phyloP scores from a whole-genome alignment of 345 rosid genomes.

The Bruguiera gymnorhiza region DNA sequence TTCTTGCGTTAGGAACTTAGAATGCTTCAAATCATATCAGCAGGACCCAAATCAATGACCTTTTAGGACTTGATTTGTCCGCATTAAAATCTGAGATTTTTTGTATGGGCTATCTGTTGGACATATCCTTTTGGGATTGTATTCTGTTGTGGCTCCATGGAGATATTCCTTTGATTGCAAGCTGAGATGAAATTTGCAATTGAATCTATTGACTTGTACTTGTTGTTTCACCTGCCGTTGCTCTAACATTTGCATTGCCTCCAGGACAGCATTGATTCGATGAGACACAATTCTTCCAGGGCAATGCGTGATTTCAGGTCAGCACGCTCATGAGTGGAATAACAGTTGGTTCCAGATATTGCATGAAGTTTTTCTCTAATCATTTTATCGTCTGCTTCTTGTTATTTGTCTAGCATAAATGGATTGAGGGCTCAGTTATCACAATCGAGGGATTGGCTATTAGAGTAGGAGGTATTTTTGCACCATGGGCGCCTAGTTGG shows the following conservation, averaged over 20 bases:
- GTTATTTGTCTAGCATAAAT: slow-evolving; percentile 13
- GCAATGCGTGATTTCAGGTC: neutral
- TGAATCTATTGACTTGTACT: neutral
- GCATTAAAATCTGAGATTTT: slow-evolving; percentile 8
- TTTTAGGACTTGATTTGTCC: slow-evolving; percentile 3
- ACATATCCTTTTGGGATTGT: neutral
- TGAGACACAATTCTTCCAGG: slow-evolving; percentile 7
- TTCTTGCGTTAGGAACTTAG: neutral
- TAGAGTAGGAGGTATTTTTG: neutral
- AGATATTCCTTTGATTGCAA: neutral
- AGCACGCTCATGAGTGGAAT: slow-evolving; percentile 9
- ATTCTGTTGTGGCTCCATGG: neutral
- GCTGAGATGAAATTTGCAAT: neutral
- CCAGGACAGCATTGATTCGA: slow-evolving; percentile 1
- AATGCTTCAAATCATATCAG: slow-evolving; percentile 5
- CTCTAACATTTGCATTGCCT: slow-evolving; percentile 8
- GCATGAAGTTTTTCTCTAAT: slow-evolving; percentile 7
- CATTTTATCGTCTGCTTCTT: neutral
- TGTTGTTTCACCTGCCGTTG: slow-evolving; percentile 2
- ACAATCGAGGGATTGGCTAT: slow-evolving; percentile 6
- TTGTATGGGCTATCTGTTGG: slow-evolving; percentile 4
- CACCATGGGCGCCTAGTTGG: neutral
- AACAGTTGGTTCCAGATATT: neutral
- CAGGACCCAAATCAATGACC: neutral
- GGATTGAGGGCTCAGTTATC: neutral